Base-by-base conservation (phyloP, 2,329 filamentous ascomycete species). In the Pyrenophora graminea region DNA sequence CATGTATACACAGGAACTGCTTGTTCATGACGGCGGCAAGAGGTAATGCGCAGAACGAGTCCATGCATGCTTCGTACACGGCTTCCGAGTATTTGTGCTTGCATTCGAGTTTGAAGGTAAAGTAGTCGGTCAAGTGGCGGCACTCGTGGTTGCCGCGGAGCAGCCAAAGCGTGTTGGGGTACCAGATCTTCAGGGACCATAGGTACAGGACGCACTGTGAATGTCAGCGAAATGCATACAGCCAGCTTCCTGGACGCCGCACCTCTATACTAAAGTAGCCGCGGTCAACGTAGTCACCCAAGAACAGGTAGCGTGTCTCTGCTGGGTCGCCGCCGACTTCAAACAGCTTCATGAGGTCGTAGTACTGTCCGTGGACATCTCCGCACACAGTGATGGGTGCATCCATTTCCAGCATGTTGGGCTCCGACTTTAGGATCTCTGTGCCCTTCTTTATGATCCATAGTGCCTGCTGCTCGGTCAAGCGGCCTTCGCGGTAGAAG, bases 21-120 rank as follows among this genome's bases (percentile, higher is more conserved):
- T 99, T 99, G 84, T 99, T 99, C 94, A 99, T 99, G 63, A 99
- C 87, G 23, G 94, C 94, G 50, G 94, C 94, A 64, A 99, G 80
- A 25, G 94, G 94, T 58, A 99, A 80, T 59, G 88, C 83, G 79
- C 94, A 99, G 82, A 99, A 99, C 0, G 94, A 95, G 61, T 99
- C 93, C 85, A 97, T 96, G 79, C 94, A 97, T 50, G 94, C 93
- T 70, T 99, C 93, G 74, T 99, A 99, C 53, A 99, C 84, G 59
- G 84, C 84, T 78, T 97, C 94, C 30, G 91, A 96, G 78, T 99
- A 99, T 77, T 99, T 99, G 84, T 99, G 94, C 80, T 96, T 97
- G 83, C 94, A 99, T 76, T 99, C 94, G 51, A 99, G 86, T 82
- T 99, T 97, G 82, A 99, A 99, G 55, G 94, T 99, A 79, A 99